Conservation (phyloP, 208 protist species). For the Novymonas esmeraldas region DNA sequence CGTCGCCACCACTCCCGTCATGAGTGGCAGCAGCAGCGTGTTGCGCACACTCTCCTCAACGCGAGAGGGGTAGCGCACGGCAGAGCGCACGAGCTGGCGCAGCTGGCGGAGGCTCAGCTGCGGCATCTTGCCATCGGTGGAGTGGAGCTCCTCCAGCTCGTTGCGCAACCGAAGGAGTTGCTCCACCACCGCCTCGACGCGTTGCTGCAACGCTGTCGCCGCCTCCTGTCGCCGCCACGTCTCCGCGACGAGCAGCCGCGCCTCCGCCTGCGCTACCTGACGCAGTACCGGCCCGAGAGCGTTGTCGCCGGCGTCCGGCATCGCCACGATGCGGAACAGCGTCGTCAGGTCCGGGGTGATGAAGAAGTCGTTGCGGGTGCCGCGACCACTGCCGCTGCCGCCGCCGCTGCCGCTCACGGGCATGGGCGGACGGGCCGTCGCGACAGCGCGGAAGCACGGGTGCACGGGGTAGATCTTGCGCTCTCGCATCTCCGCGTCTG, state of each 20-base stretch:
- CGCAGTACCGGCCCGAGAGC: constrained; percentile 51
- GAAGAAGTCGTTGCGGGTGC: constrained; percentile 40
- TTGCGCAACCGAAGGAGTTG: constrained; percentile 53
- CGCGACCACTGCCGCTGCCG: constrained; percentile 17
- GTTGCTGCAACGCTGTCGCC: constrained; percentile 6
- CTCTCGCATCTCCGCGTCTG: constrained; percentile 54
- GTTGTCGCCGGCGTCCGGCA: constrained; percentile 57
- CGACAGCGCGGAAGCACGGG: constrained; percentile 91
- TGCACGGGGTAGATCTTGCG: constrained; percentile 83
- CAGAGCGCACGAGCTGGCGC: constrained; percentile 60
- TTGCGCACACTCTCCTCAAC: constrained; percentile 52
- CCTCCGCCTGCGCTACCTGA: constrained; percentile 51
- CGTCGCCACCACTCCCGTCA: constrained; percentile 70
- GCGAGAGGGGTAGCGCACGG: constrained; percentile 61
- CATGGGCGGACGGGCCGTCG: constrained; percentile 63
- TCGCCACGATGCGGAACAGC: constrained; percentile 87
- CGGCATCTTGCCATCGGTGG: constrained; percentile 69
- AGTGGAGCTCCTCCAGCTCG: constrained; percentile 51
- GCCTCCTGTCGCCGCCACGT: constrained; percentile 11
- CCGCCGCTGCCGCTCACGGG: constrained; percentile 20
- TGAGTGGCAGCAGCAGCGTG: constrained; percentile 72
- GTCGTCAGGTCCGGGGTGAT: constrained; percentile 84
- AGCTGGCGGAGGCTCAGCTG: constrained; percentile 76
- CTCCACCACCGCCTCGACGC: constrained; percentile 28
- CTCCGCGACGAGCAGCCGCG: constrained; percentile 17